Evolutionary conservation across 2,329 filamentous ascomycete species (phyloP).

Genomic region (Beauveria sp.): DNA sequence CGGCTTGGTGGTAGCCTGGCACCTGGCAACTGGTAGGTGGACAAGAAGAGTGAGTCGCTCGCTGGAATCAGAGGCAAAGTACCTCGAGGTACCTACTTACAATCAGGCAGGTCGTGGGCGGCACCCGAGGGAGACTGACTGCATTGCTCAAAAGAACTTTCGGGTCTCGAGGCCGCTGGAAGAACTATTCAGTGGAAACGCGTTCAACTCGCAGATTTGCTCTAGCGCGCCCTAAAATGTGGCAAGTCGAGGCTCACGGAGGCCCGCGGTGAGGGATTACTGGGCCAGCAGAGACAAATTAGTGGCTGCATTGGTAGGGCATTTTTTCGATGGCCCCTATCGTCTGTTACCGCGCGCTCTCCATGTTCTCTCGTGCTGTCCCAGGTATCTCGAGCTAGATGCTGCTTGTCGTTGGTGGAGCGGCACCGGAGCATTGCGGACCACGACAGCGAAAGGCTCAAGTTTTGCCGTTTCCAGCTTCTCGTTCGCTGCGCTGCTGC

Average conservation of each 20-base stretch:
- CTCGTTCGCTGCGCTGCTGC: not conserved
- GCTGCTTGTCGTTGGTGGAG: not conserved
- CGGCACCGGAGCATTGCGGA: constrained; percentile 6
- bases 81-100: not conserved
- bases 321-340: constrained; percentile 1
- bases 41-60: too few species aligned
- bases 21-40: too few species aligned
- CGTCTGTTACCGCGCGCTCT: not conserved
- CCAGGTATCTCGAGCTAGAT: constrained; percentile 6
- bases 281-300: constrained; percentile 2
- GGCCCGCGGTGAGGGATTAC: not conserved
- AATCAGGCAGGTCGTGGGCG: too few species aligned
- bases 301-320: not conserved
- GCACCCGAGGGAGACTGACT: too few species aligned
- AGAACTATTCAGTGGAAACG: not conserved
- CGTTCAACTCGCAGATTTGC: not conserved
- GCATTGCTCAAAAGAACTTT: not conserved
- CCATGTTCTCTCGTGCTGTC: not conserved
- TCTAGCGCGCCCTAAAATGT: not conserved
- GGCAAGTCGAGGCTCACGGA: not conserved
- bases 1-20: not conserved
- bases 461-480: not conserved
- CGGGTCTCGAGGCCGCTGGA: not conserved
- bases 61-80: not conserved
- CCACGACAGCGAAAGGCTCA: not conserved